Conservation (phyloP, 768 basidiomycete species). For the Basidioascus undulatus region DNA sequence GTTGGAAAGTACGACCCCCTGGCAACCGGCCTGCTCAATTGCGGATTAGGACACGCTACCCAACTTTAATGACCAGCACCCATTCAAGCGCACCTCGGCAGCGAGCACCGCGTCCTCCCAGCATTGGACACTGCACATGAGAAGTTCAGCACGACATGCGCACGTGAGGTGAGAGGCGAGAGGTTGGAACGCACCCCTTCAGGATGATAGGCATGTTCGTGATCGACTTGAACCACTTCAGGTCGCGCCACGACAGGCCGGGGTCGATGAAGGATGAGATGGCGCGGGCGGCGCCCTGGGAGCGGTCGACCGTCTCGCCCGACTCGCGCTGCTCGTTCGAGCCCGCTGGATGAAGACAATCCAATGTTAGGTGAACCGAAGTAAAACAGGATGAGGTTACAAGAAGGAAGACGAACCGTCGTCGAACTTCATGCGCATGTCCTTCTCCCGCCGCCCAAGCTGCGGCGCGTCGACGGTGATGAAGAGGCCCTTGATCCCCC, state of each 20-base stretch:
- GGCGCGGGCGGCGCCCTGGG: conserved; percentile 79
- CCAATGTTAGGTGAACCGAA: too few species aligned
- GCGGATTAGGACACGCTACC: too few species aligned
- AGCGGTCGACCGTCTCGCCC: conserved; percentile 37
- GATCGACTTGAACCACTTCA: conserved; percentile 49
- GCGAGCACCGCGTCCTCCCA: conserved; percentile 41
- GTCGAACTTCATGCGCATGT: conserved; percentile 91
- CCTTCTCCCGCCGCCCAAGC: conserved; percentile 71
- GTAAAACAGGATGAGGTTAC: too few species aligned
- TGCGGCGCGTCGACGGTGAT: conserved; percentile 97
- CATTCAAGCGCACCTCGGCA: conserved; percentile 15
- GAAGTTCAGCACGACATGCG: too few species aligned
- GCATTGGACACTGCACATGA: conserved; percentile 55
- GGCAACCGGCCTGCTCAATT: conserved; percentile 38
- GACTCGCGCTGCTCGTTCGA: conserved; percentile 24
- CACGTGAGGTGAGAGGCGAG: too few species aligned
- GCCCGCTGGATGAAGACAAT: too few species aligned
- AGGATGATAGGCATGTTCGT: conserved; percentile 71
- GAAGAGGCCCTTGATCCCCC: conserved; percentile 69
- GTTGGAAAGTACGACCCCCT: conserved; percentile 65
- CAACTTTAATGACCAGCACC: conserved; percentile 14
- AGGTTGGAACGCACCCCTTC: too few species aligned
- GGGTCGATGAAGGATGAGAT: conserved; percentile 96
- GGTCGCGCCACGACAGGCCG: conserved; percentile 55
- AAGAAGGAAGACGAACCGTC: too few species aligned